A percentile compares a stretch with the other conserved stretches of the same genome.
These are phyloP conservation scores for Aspergillus panamensis DNA, from an alignment of 495 filamentous ascomycete genomes.

Conservation along the genomic window DNA sequence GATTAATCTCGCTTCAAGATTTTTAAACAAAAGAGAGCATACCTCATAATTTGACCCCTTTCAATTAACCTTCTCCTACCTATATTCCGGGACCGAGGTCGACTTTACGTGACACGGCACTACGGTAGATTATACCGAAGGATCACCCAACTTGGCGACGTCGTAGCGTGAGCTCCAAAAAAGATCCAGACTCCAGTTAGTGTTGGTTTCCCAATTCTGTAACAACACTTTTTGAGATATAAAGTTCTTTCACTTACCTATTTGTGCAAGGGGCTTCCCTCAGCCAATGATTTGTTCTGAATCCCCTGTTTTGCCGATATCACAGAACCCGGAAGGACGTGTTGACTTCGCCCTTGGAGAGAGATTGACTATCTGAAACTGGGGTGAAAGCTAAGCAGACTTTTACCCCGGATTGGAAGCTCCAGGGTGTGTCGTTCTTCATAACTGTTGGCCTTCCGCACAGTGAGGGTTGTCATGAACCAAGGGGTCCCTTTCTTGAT, in stretches of 20 bases:
- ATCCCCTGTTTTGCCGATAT: neutral
- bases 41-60: no score
- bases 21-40: constrained; percentile 1
- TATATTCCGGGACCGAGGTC: constrained; percentile 23
- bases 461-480: constrained; percentile 22
- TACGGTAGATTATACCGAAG: constrained; percentile 22
- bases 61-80: neutral
- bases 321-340: neutral
- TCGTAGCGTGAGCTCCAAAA: constrained; percentile 6
- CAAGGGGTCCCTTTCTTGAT: constrained; percentile 18
- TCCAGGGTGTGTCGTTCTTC: constrained; percentile 3
- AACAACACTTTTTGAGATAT: constrained; percentile 5
- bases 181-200: constrained; percentile 2
- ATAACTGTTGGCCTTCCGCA: neutral
- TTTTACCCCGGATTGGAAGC: constrained; percentile 9
- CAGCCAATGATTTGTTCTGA: constrained; percentile 3
- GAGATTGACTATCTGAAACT: neutral
- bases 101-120: constrained; percentile 20
- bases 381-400: constrained; percentile 5
- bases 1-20: constrained; percentile 10
- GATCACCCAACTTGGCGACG: constrained; percentile 8
- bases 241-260: constrained; percentile 1
- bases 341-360: constrained; percentile 5
- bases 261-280: neutral
- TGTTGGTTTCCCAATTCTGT: constrained; percentile 15